Conservation (phyloP, 1,284 basidiomycete genomes). For the Trichosporon sp. region DNA sequence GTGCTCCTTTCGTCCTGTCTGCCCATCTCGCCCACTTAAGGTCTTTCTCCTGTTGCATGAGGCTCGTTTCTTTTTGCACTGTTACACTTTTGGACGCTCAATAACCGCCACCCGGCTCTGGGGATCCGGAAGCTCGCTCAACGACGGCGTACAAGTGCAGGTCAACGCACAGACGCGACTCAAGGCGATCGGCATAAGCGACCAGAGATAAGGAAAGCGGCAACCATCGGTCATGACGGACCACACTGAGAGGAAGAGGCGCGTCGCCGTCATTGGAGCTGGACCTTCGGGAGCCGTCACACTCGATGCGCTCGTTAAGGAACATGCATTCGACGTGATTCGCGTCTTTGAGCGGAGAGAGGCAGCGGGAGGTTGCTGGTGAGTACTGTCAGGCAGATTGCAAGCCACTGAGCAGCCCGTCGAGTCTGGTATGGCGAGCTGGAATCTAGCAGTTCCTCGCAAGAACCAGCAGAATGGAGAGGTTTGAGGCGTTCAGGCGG, state of each 20-base stretch:
- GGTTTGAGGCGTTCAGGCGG: no score
- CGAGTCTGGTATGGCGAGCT: no score
- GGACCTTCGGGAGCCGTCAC: constrained; percentile 29
- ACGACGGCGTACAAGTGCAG: no score
- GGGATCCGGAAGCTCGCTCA: no score
- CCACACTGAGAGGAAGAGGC: constrained; percentile 10
- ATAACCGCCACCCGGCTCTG: no score
- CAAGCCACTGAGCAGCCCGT: not conserved
- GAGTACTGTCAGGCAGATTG: no score
- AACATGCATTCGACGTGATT: constrained; percentile 28
- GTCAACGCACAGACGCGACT: no score
- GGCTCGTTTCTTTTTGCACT: no score
- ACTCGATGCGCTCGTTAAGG: constrained; percentile 41
- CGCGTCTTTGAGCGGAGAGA: constrained; percentile 52
- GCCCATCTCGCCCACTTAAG: not conserved
- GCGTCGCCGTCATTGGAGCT: constrained; percentile 34
- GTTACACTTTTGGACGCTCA: no score
- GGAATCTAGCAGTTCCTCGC: no score
- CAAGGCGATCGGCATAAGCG: no score
- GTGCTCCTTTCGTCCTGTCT: not conserved
- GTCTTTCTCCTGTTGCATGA: not conserved
- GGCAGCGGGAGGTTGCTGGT: constrained; percentile 52
- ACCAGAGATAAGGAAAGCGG: not conserved
- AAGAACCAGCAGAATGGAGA: no score
- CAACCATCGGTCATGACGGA: not conserved